These are phyloP conservation scores for Diaporthe vexans DNA, from an alignment of 2,329 filamentous ascomycete genomes.

Conservation along the genomic window DNA sequence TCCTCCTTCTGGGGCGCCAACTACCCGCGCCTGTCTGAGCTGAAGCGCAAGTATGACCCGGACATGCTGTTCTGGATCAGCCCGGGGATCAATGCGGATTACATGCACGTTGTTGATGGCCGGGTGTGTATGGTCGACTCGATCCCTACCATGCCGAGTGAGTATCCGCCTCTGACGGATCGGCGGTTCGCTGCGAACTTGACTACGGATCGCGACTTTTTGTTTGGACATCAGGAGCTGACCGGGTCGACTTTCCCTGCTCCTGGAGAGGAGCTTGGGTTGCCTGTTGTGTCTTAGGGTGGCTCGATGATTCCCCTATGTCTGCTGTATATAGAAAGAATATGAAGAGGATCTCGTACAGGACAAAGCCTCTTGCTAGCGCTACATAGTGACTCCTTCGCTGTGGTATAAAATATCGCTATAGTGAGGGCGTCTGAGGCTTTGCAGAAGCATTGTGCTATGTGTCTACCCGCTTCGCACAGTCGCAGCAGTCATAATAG, in stretches of 20 bases:
- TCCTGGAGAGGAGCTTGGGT: conserved; percentile 10
- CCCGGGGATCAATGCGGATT: conserved; percentile 15
- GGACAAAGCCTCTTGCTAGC: not conserved
- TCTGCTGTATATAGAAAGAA: not conserved
- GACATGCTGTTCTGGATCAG: conserved; percentile 36
- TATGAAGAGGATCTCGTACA: not conserved
- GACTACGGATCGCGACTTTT: not conserved
- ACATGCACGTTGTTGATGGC: conserved; percentile 1
- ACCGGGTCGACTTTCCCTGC: conserved; percentile 2
- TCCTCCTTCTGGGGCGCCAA: conserved; percentile 56
- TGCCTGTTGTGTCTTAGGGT: not conserved
- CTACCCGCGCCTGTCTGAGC: conserved; percentile 51
- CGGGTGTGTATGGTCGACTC: not conserved
- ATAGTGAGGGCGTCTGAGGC: too few relatives aligned
- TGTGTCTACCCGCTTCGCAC: too few relatives aligned
- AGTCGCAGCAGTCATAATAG: too few relatives aligned
- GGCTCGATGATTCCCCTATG: not conserved
- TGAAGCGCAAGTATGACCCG: conserved; percentile 62
- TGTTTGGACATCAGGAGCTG: conserved; percentile 17
- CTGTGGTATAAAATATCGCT: too few relatives aligned
- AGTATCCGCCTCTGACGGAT: conserved; percentile 10
- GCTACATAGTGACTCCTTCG: too few relatives aligned
- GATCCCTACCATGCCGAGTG: not conserved
- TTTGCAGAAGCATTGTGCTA: too few relatives aligned
- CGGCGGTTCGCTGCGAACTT: conserved; percentile 13